Evolutionary conservation across 768 basidiomycete species (phyloP), one percentile per base, ranked within the genome.

Genomic region (Suillus subluteus): DNA sequence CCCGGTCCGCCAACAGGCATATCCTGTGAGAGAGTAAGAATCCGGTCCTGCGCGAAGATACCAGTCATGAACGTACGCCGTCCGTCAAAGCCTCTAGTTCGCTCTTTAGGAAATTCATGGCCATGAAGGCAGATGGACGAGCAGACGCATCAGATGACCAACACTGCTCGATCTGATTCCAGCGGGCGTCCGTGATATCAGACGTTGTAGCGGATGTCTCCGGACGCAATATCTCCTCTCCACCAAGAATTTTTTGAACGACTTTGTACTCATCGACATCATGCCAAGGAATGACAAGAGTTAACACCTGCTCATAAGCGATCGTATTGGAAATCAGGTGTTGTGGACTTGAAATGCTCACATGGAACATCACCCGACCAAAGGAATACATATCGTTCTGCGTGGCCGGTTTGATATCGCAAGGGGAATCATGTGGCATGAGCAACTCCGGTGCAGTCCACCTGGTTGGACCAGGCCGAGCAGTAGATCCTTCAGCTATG

Each of bases 391-490:
- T 78, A 71, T 84, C 83, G 58, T 71, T 80, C 32, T 70, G 72
- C 26, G 3, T 40, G 1, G 50, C 41, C 1, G 48, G 35, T 44
- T 18, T 21, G 13, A 74, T 71, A 32, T 76, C 73, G 13, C 73
- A 71, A 46, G 44, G 21, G n/a, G 21, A 16, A 2, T 18, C 21
- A 44, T 44, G 1, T 21, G 21, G 21, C 11, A 71, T 66, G 65
- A 80, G 82, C 4, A 83, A 70, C 18, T 76, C 68, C 0, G 80
- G 70, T 44, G 82, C 82, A 9, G 80, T 79, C 82, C 82, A 83
- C 0, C 83, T 76, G 35, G 82, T 74, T 13, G 80, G 79, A 21
- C 80, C 82, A n/a, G 2, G 12, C 15, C 35, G 56, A 58, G 3
- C 35, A 37, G 3, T 6, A 0, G 55, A 56, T 35, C n/a, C n/a